A percentile compares a stretch with the other conserved stretches of the same genome.
phyloP scores from a whole-genome alignment of 2,329 filamentous ascomycete genomes.

The Colletotrichum sansevieriae region DNA sequence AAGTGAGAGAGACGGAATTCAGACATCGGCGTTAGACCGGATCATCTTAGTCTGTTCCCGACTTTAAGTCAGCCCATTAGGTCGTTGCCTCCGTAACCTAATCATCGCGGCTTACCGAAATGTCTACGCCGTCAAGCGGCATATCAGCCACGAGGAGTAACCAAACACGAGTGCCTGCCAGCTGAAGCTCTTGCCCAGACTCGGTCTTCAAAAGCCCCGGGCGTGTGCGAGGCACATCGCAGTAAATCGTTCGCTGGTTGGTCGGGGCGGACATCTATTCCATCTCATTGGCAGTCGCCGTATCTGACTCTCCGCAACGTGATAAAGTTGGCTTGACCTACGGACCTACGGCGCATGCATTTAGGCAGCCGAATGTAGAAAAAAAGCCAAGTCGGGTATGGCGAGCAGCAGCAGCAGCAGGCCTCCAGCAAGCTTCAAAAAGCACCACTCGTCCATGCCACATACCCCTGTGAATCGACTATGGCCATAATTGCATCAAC shows the following conservation, averaged over 20 bases:
- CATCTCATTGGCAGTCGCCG: no score
- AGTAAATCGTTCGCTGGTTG: no score
- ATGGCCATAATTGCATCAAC: background rate
- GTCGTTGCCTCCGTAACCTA: slow-evolving; percentile 15
- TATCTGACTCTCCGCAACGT: background rate
- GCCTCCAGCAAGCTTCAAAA: background rate
- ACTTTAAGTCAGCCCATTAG: background rate
- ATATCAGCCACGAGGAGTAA: background rate
- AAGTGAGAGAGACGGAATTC: no score
- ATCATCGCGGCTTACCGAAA: slow-evolving; percentile 6
- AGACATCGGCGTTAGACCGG: background rate
- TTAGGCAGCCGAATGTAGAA: slow-evolving; percentile 8
- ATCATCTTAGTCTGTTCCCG: background rate
- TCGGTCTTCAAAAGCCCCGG: background rate
- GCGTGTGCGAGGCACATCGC: no score
- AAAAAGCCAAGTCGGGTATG: background rate
- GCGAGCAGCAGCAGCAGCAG: background rate
- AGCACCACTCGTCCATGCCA: background rate
- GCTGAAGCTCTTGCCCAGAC: slow-evolving; percentile 1
- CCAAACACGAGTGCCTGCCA: background rate
- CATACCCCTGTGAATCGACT: background rate
- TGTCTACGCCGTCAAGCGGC: background rate
- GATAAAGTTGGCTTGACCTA: background rate
- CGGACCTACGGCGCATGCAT: slow-evolving; percentile 1
- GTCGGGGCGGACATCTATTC: no score